Conservation (phyloP, 2,329 filamentous ascomycete species). For the Verticillium albo-atrum region DNA sequence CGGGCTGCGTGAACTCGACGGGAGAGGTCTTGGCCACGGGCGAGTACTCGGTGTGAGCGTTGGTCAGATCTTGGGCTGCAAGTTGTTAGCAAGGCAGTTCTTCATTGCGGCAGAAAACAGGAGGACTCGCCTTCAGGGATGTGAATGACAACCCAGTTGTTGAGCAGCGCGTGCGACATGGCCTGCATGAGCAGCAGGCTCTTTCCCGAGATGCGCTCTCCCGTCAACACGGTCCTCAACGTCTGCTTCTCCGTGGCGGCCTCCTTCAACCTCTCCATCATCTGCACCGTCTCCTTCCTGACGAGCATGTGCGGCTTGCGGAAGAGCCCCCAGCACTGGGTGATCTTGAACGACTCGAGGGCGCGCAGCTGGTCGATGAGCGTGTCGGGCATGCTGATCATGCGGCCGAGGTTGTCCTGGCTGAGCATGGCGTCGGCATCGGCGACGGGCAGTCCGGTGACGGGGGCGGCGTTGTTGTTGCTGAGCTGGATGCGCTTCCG, state of each 20-base stretch:
- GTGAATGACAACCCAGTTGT: slow-evolving; percentile 84
- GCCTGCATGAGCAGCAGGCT: slow-evolving; percentile 81
- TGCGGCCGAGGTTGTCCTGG: slow-evolving; percentile 54
- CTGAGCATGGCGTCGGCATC: slow-evolving; percentile 49
- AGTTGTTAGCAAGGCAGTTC: neutral
- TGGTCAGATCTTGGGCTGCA: slow-evolving; percentile 74
- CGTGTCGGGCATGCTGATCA: slow-evolving; percentile 64
- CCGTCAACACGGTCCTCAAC: slow-evolving; percentile 64
- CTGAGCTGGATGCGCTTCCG: slow-evolving; percentile 87
- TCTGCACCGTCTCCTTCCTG: slow-evolving; percentile 69
- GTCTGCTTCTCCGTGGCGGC: slow-evolving; percentile 50
- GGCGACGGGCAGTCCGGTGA: slow-evolving; percentile 63
- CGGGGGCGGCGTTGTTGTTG: slow-evolving; percentile 86
- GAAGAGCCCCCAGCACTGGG: slow-evolving; percentile 86
- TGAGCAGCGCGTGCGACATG: slow-evolving; percentile 73
- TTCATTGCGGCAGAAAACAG: slow-evolving; percentile 16
- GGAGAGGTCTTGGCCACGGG: slow-evolving; percentile 57
- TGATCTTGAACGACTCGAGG: slow-evolving; percentile 86
- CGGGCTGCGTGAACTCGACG: slow-evolving; percentile 69
- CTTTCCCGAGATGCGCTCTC: slow-evolving; percentile 75
- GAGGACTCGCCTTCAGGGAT: slow-evolving; percentile 73
- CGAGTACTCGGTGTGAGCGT: slow-evolving; percentile 75
- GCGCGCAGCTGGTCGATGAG: slow-evolving; percentile 76
- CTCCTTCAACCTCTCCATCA: slow-evolving; percentile 60
- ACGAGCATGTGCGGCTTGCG: slow-evolving; percentile 74